Evolutionary conservation across 164 flowering plant species (phyloP).

Genomic region (Berberis vulgaris): DNA sequence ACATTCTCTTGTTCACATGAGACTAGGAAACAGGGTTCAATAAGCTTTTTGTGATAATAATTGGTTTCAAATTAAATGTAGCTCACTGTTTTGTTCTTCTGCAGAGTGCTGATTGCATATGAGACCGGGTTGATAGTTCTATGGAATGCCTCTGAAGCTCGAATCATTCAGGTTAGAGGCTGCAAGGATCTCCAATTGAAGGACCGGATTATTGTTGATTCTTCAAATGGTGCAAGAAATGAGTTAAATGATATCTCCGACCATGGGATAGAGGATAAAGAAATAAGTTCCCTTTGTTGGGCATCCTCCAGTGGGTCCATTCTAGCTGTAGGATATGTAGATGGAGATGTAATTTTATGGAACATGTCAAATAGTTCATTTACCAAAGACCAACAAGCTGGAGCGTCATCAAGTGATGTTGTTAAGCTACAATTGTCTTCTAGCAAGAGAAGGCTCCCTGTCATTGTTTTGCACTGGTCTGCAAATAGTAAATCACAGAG

Average conservation of each 20-base stretch:
- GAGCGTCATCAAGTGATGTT: constrained; percentile 39
- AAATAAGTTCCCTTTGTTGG: constrained; percentile 91
- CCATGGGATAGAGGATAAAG: constrained; percentile 55
- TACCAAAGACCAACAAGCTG: constrained; percentile 31
- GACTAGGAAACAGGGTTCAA: neutral
- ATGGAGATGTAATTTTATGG: constrained; percentile 92
- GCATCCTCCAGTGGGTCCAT: constrained; percentile 76
- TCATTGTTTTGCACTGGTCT: constrained; percentile 76
- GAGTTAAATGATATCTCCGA: constrained; percentile 18
- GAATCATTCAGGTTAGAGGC: constrained; percentile 48
- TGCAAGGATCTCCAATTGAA: constrained; percentile 63
- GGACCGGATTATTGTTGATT: constrained; percentile 26
- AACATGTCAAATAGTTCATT: constrained; percentile 37
- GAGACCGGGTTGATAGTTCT: constrained; percentile 65
- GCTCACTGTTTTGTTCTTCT: constrained; percentile 5
- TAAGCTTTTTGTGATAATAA: no score
- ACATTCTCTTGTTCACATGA: neutral
- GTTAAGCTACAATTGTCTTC: constrained; percentile 75
- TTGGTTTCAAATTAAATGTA: no score
- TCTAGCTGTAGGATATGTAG: constrained; percentile 83
- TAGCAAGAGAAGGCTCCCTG: constrained; percentile 71
- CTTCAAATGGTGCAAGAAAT: constrained; percentile 9
- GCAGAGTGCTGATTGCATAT: constrained; percentile 81
- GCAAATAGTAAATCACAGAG: constrained; percentile 26
- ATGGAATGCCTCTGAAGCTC: constrained; percentile 71